Base-by-base conservation (phyloP, 805 yeast genomes). In the Lipomyces yamadae region DNA sequence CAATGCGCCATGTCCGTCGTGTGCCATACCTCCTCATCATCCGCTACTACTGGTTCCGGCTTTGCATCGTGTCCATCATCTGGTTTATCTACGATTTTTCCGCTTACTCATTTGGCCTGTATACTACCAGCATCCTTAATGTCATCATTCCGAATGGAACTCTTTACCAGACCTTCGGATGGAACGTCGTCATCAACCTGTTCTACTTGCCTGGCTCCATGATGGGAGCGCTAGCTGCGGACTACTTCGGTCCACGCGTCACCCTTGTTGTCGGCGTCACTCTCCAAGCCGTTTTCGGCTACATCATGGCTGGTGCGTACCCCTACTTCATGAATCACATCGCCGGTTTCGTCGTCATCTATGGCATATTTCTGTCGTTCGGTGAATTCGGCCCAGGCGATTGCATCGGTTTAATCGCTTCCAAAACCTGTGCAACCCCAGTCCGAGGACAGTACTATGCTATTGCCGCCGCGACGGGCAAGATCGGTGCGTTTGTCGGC, bases 311-410 rank as follows among this genome's bases (percentile, higher is more conserved):
- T 62, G 94, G 88, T 30, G 78, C 83, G 58, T 87, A 89, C 75
- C 79, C 81, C 37, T 74, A 76, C 34, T 81, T 94, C 72, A 81
- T 81, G 68, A 74, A 84, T 52, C 84, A 88, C 73, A 82, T 91
- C 75, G 97, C 86, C 52, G 94, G 86, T 0, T 91, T 93, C 73
- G 90, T 88, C 60, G 95, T 92, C 56, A 89, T 90, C 35, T 94
- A 89, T 76, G 98, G 98, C 80, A 87, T 94, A 71, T 94, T 92
- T 78, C 81, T 86, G 77, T 83, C 97, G 5, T 82, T 91, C 59
- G 98, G 98, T 74, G 98, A 94, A 78, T 90, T 93, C 78, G 96
- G 97, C 37, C 93, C 96, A 13, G 98, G 98, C 80, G 91, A 92
- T 79, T 91, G 90, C 79, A 89, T 90, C 77, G 98, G 98, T 72